phyloP scores from a whole-genome alignment of 1,284 basidiomycete genomes.

The Ganoderma boninense region DNA sequence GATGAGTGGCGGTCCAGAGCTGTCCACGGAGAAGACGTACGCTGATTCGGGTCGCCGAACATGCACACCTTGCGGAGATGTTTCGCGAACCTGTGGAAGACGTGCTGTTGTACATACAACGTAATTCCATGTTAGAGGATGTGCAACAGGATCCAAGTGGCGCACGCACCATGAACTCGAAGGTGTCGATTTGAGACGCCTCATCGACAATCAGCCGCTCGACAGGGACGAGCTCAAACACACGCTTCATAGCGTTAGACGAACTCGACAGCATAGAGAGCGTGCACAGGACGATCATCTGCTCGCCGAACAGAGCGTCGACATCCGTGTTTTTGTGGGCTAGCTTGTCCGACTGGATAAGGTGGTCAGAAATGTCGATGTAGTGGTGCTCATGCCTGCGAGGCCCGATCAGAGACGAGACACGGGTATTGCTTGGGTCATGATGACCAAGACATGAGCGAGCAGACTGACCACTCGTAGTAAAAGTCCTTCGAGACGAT shows the following conservation, averaged over 20 bases:
- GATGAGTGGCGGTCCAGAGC: neutral
- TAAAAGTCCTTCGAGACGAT: conserved; percentile 63
- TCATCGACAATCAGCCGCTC: conserved; percentile 54
- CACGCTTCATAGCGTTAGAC: conserved; percentile 24
- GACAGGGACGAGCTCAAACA: conserved; percentile 49
- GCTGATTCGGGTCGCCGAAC: conserved; percentile 59
- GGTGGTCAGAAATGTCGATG: conserved; percentile 44
- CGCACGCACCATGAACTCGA: conserved; percentile 27
- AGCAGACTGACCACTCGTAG: conserved; percentile 50
- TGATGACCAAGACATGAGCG: neutral
- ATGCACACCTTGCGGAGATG: conserved; percentile 47
- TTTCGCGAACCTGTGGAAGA: conserved; percentile 44
- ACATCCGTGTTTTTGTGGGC: conserved; percentile 6
- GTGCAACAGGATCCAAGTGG: too few species aligned
- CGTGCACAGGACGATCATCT: too few species aligned
- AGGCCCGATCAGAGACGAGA: conserved; percentile 7
- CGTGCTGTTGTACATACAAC: conserved; percentile 41
- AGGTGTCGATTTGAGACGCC: conserved; percentile 55
- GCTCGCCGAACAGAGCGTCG: conserved; percentile 40
- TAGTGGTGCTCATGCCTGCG: conserved; percentile 81
- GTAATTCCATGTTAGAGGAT: conserved; percentile 38
- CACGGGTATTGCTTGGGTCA: neutral
- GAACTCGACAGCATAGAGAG: conserved; percentile 66
- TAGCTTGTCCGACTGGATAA: conserved; percentile 63
- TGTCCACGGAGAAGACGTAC: conserved; percentile 40